These are phyloP conservation scores for Fusarium sp. DNA, from an alignment of 2,329 filamentous ascomycete species.

Conservation along the genomic window DNA sequence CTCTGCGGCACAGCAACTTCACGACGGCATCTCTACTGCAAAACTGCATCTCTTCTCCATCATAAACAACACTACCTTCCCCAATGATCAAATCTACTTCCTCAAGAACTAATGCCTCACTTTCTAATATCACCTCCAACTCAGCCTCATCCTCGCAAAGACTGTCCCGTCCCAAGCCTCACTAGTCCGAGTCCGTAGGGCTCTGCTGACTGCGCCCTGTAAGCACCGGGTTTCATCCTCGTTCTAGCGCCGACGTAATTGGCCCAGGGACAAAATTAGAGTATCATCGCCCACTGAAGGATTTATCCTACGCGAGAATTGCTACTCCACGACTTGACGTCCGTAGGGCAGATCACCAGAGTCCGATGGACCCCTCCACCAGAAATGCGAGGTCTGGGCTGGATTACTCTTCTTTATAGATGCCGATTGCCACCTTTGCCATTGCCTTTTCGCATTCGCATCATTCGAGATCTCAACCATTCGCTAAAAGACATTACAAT, in stretches of 20 bases:
- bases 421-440: background rate
- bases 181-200: conserved; percentile 20
- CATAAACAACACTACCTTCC: background rate
- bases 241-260: background rate
- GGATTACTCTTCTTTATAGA: background rate
- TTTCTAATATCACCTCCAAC: accelerated
- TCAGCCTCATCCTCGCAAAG: background rate
- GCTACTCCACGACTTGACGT: background rate
- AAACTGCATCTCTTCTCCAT: background rate
- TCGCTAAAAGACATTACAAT: background rate
- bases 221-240: conserved; percentile 10
- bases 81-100: accelerated
- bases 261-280: background rate
- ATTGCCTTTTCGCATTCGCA: background rate
- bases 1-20: background rate
- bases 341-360: conserved; percentile 8
- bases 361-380: conserved; percentile 8
- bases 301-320: background rate
- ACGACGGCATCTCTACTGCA: background rate
- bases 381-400: background rate
- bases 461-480: no score
- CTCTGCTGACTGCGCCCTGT: conserved; percentile 15
- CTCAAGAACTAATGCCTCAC: background rate
- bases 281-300: conserved; percentile 3
- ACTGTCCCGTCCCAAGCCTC: background rate